Conservation (phyloP, 495 filamentous ascomycete species). For the Lepidopterella palustris region DNA sequence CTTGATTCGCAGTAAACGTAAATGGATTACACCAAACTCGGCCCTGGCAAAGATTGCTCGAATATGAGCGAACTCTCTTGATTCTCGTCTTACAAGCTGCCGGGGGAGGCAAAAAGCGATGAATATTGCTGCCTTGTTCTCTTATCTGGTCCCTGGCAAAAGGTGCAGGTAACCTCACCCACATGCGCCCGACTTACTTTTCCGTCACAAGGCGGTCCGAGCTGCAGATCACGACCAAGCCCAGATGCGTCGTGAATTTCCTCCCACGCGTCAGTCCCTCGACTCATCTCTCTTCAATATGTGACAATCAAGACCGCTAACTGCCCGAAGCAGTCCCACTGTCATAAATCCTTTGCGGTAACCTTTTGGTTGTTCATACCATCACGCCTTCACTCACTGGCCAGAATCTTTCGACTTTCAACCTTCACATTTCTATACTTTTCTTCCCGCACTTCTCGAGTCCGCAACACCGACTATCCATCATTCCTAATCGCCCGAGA, state of each 20-base stretch:
- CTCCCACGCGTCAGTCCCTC: slow-evolving; percentile 24
- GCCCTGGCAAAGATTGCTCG: no score
- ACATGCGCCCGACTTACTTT: slow-evolving; percentile 10
- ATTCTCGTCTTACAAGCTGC: not conserved
- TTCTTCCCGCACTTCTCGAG: not conserved
- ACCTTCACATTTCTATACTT: not conserved
- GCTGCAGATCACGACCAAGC: not conserved
- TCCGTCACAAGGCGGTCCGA: slow-evolving; percentile 1
- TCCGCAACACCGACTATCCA: not conserved
- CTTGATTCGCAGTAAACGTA: no score
- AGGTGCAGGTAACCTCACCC: slow-evolving; percentile 10
- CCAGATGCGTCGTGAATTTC: slow-evolving; percentile 14
- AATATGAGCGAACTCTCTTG: no score
- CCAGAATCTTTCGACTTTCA: no score
- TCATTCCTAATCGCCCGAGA: not conserved
- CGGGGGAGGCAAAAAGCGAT: slow-evolving; percentile 6
- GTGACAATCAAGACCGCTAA: slow-evolving; percentile 17
- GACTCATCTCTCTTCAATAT: slow-evolving; percentile 25
- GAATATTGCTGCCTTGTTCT: slow-evolving; percentile 15
- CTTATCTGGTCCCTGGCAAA: slow-evolving; percentile 19
- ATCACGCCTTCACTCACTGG: no score
- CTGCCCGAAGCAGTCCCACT: slow-evolving; percentile 24
- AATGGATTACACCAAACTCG: no score
- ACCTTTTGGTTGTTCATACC: not conserved
- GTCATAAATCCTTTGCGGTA: not conserved